Conservation (phyloP, 2,329 filamentous ascomycete species). For the Phaeosphaeriaceae sp. region DNA sequence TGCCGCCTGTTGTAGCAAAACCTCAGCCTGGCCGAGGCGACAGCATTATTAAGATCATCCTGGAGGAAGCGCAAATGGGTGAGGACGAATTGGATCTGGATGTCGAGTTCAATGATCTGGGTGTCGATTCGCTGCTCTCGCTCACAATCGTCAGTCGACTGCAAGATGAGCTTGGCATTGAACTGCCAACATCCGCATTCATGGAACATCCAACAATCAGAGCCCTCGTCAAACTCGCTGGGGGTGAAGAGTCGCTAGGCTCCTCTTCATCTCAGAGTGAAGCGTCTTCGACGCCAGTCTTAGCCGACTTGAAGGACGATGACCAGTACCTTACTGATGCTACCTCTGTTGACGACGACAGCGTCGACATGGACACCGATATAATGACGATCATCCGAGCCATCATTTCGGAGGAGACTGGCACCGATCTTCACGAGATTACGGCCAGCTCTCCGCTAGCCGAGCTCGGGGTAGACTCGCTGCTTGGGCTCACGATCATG, state of each 20-base stretch:
- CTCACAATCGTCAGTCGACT: conserved; percentile 26
- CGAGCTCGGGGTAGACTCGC: neutral
- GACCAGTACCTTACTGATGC: neutral
- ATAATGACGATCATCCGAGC: neutral
- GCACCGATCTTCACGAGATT: neutral
- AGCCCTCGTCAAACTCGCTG: neutral
- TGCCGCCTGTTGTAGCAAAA: neutral
- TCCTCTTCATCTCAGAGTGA: neutral
- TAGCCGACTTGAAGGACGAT: neutral
- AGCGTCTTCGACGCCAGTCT: conserved; percentile 31
- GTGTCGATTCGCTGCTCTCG: conserved; percentile 30
- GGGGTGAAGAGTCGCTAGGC: neutral
- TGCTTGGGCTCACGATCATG: neutral
- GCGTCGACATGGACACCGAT: neutral
- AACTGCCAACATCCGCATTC: conserved; percentile 2
- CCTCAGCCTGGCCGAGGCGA: neutral
- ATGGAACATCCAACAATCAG: neutral
- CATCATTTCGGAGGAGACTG: neutral
- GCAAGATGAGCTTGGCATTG: conserved; percentile 30
- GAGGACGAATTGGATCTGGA: conserved; percentile 29
- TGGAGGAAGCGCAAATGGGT: neutral
- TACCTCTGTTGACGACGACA: conserved; percentile 4
- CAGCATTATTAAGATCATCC: conserved; percentile 10
- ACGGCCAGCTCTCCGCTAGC: neutral
- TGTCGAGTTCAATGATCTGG: conserved; percentile 24